Base-by-base conservation (phyloP, 2,329 filamentous ascomycete genomes). In the Hymenoscyphus albidus region DNA sequence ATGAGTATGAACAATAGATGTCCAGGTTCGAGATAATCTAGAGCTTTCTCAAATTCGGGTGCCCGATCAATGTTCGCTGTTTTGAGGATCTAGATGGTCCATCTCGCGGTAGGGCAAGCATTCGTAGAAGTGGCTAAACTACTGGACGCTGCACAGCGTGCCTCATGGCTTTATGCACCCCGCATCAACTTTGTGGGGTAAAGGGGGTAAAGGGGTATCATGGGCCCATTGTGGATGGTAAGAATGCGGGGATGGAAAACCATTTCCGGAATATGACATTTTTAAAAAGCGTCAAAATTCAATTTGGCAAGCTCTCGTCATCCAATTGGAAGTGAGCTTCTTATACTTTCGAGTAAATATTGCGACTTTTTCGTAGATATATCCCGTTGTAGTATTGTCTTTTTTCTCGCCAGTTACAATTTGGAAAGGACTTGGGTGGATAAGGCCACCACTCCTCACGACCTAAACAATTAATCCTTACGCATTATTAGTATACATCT, bases 241-340 rank as follows among this genome's bases (percentile, higher is more conserved):
- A 31, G n/a, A 27, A 60, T 60, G 58, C 58, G 39, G 58, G 57
- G 58, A 60, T 60, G 58, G 58, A 60, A 51, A 60, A 60, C 22
- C n/a, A 31, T 60, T 39, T 31, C 58, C 58, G 58, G 18, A 35
- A 35, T 57, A 14, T n/a, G 55, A 57, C 18, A 13, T 1, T 32
- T 5, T 16, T 22, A 35, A 27, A 27, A 6, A 35, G 55, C 55
- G 27, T 32, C 31, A 27, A 57, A 31, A 31, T 18, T n/a, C 14
- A n/a, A 48, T 48, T 48, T 35, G 35, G 35, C 35, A 35, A 35
- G 35, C 35, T 35, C 35, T 35, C 35, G 6, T 35, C 35, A 7
- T 35, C 35, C 35, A 35, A 35, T 35, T 35, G 9, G 3, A 27
- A 35, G 35, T 5, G 35, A 35, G 1, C 35, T 35, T 35, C 27